These are phyloP conservation scores for Lentinula aciculospora DNA, from an alignment of 768 basidiomycete species.

Conservation along the genomic window DNA sequence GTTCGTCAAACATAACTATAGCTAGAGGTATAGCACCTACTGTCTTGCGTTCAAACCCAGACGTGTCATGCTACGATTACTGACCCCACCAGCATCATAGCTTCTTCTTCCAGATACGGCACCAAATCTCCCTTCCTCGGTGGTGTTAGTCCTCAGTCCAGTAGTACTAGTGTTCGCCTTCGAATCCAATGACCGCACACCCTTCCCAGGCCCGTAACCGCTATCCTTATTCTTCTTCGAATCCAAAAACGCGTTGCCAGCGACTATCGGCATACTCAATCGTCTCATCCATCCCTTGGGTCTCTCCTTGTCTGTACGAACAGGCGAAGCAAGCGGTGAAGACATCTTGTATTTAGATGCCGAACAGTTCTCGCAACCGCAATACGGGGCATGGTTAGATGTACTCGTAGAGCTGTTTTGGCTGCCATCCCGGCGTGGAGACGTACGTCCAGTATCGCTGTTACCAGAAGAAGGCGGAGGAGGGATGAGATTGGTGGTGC, in stretches of 20 bases:
- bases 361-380: constrained; percentile 64
- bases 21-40: constrained; percentile 9
- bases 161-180: constrained; percentile 46
- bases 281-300: constrained; percentile 72
- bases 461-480: constrained; percentile 16
- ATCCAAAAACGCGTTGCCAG: constrained; percentile 55
- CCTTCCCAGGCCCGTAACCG: constrained; percentile 18
- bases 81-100: constrained; percentile 34
- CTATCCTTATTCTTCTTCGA: constrained; percentile 36
- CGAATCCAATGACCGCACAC: constrained; percentile 36
- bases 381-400: constrained; percentile 52
- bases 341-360: constrained; percentile 44
- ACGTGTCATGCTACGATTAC: constrained; percentile 50
- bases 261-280: constrained; percentile 70
- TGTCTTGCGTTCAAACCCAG: constrained; percentile 32
- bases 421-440: background rate
- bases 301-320: constrained; percentile 34
- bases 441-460: background rate
- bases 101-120: constrained; percentile 25
- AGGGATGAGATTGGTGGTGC: constrained; percentile 35
- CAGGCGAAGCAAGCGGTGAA: constrained; percentile 13
- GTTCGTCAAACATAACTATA: background rate
- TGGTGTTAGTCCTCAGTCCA: constrained; percentile 27
- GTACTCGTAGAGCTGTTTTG: constrained; percentile 13
- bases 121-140: constrained; percentile 45